Percentiles rank a stretch among this genome's conserved stretches.
phyloP scores from a whole-genome alignment of 2,329 filamentous ascomycete species.

The Karstenula rhodostoma region DNA sequence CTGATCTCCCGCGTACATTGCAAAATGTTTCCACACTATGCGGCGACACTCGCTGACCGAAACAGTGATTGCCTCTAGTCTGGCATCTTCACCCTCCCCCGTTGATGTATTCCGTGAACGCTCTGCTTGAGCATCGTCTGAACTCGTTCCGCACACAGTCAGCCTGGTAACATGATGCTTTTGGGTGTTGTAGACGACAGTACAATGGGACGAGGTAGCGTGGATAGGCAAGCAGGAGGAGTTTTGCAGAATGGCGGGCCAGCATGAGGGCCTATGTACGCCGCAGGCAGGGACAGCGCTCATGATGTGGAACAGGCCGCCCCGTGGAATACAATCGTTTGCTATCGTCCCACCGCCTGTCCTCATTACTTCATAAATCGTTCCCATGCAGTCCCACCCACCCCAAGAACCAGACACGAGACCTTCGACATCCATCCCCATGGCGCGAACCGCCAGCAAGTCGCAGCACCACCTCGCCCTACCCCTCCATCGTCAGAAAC shows the following conservation, averaged over 20 bases:
- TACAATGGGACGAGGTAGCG: too few relatives aligned
- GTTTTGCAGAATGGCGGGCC: too few relatives aligned
- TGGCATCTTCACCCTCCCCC: background rate
- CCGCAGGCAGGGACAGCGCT: too few relatives aligned
- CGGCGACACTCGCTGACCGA: slow-evolving; percentile 41
- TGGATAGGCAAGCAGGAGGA: too few relatives aligned
- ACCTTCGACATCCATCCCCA: slow-evolving; percentile 15
- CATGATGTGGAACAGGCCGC: too few relatives aligned
- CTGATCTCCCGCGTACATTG: slow-evolving; percentile 74
- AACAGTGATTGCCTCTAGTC: slow-evolving; percentile 83
- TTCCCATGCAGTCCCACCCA: background rate
- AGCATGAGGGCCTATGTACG: too few relatives aligned
- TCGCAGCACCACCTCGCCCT: background rate
- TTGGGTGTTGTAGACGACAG: too few relatives aligned
- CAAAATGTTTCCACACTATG: slow-evolving; percentile 23
- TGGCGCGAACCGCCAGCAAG: slow-evolving; percentile 2
- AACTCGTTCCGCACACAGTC: too few relatives aligned
- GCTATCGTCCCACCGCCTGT: background rate
- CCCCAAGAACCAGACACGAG: background rate
- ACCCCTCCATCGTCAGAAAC: slow-evolving; percentile 12
- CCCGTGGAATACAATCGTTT: too few relatives aligned
- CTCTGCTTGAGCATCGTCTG: too few relatives aligned
- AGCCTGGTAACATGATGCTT: too few relatives aligned
- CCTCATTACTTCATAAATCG: background rate
- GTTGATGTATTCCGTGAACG: background rate